These are phyloP conservation scores for Zarea fungicola DNA, from an alignment of 2,329 filamentous ascomycete genomes.

Conservation along the genomic window DNA sequence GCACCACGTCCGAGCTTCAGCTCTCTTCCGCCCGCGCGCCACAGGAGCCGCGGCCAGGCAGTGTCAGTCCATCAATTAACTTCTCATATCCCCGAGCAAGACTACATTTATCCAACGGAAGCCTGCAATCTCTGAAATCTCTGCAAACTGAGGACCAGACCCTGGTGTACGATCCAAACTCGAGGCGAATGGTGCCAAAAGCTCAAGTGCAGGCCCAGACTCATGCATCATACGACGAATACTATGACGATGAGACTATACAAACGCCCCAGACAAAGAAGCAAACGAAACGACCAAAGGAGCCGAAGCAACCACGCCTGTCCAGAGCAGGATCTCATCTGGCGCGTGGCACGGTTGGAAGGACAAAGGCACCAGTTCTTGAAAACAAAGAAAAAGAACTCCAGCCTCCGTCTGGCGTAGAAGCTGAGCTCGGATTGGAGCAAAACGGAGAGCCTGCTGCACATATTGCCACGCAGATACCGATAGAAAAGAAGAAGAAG, in stretches of 20 bases:
- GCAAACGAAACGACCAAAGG: constrained; percentile 31
- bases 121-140: constrained; percentile 10
- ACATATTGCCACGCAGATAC: not conserved
- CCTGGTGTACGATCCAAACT: constrained; percentile 61
- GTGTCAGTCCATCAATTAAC: constrained; percentile 51
- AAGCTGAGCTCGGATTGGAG: not conserved
- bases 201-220: constrained; percentile 39
- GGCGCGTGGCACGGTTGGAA: constrained; percentile 48
- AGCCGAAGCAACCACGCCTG: constrained; percentile 33
- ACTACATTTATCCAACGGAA: constrained; percentile 30
- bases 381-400: constrained; percentile 23
- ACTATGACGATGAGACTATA: not conserved
- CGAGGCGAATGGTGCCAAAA: constrained; percentile 54
- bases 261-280: not conserved
- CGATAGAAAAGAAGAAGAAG: constrained; percentile 14
- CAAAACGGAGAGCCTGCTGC: constrained; percentile 6
- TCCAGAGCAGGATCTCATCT: constrained; percentile 41
- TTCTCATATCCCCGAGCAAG: constrained; percentile 52
- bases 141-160: constrained; percentile 28
- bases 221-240: constrained; percentile 32
- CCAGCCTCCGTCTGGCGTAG: not conserved
- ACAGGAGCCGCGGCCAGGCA: constrained; percentile 33
- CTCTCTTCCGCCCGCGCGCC: constrained; percentile 22
- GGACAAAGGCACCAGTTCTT: constrained; percentile 44
- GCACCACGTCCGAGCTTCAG: constrained; percentile 37